These are phyloP conservation scores for Russula virescens DNA, from an alignment of 768 basidiomycete species.

Conservation along the genomic window DNA sequence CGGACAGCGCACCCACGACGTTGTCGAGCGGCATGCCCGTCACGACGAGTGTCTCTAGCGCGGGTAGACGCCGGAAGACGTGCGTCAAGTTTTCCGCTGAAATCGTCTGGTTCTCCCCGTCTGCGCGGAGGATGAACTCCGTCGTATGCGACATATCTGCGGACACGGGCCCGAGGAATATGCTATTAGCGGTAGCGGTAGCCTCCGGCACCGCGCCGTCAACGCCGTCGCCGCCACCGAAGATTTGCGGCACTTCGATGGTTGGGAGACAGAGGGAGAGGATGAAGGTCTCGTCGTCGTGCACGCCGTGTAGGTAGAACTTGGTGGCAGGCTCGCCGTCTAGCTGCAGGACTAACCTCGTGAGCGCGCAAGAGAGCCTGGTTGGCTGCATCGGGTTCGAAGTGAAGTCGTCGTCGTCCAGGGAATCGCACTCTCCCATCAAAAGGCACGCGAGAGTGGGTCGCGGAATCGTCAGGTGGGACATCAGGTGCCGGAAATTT, in stretches of 20 bases:
- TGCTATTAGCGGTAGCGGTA: not conserved
- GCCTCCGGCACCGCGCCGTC: too few relatives aligned
- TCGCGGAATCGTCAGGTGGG: constrained; percentile 8
- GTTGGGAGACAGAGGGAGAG: constrained; percentile 10
- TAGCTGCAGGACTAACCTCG: constrained; percentile 2
- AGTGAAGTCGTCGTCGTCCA: constrained; percentile 6
- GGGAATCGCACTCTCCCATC: constrained; percentile 13
- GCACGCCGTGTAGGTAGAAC: constrained; percentile 12
- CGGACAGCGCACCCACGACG: constrained; percentile 1
- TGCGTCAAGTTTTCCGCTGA: constrained; percentile 5
- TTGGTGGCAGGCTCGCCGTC: constrained; percentile 15
- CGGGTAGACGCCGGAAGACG: constrained; percentile 3
- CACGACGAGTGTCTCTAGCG: constrained; percentile 11
- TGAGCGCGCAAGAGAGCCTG: constrained; percentile 1
- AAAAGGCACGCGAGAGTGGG: constrained; percentile 1
- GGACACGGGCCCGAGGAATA: not conserved
- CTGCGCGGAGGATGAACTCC: constrained; percentile 9
- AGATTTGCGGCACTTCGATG: constrained; percentile 1
- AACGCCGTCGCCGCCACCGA: not conserved
- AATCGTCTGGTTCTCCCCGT: constrained; percentile 8
- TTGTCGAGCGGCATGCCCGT: constrained; percentile 12
- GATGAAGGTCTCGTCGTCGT: constrained; percentile 2
- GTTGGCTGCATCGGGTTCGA: not conserved
- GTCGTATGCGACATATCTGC: constrained; percentile 1
- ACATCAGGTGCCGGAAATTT: constrained; percentile 12